Conservation (phyloP, 495 filamentous ascomycete genomes). For the Baudoinia panamericana region DNA sequence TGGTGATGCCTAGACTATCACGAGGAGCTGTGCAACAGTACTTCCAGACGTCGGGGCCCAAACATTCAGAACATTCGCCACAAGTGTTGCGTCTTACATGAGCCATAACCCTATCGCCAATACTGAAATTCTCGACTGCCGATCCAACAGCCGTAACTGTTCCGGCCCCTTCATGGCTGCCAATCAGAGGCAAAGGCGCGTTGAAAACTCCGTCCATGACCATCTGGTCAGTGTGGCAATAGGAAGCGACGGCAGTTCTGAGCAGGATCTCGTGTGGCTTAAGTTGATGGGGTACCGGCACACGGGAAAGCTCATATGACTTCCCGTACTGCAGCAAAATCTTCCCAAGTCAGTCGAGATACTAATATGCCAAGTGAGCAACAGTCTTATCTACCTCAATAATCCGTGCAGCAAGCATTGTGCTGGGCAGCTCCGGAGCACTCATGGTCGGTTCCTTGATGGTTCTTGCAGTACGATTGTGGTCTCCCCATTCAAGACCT, state of each 20-base stretch:
- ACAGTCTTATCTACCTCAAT: too few relatives aligned
- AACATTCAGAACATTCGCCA: conserved; percentile 36
- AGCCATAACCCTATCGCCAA: conserved; percentile 39
- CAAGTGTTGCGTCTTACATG: conserved; percentile 36
- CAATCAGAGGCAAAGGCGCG: conserved; percentile 36
- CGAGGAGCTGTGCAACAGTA: conserved; percentile 35
- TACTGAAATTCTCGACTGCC: conserved; percentile 26
- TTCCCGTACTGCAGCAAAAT: conserved; percentile 39
- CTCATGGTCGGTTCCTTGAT: too few relatives aligned
- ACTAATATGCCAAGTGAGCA: too few relatives aligned
- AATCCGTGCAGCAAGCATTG: neutral
- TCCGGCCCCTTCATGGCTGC: conserved; percentile 45
- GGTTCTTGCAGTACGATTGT: too few relatives aligned
- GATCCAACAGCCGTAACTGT: conserved; percentile 37
- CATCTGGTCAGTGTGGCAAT: conserved; percentile 49
- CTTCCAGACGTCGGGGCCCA: conserved; percentile 27
- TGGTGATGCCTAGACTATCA: conserved; percentile 32
- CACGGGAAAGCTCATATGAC: conserved; percentile 39
- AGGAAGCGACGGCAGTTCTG: conserved; percentile 43
- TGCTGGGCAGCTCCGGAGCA: neutral
- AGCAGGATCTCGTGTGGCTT: conserved; percentile 40
- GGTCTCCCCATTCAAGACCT: too few relatives aligned
- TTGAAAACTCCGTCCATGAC: conserved; percentile 32
- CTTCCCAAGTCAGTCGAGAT: too few relatives aligned
- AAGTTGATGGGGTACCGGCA: conserved; percentile 30